Conservation (phyloP, 108 stramenopile genomes). For the Fragilaria radians region DNA sequence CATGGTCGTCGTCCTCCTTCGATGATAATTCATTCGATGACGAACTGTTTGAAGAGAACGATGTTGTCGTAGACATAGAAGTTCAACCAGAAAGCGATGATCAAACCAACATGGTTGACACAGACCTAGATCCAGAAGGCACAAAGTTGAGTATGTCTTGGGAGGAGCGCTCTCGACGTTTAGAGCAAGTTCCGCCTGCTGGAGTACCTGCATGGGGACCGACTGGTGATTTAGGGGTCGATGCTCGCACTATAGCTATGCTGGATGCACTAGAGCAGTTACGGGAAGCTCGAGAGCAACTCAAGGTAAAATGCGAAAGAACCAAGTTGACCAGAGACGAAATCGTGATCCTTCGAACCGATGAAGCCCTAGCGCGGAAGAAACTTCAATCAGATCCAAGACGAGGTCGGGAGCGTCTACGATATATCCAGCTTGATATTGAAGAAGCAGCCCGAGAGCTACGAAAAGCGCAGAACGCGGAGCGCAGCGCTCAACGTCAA, state of each 20-base stretch:
- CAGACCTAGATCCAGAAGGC: constrained; percentile 2
- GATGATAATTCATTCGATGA: constrained; percentile 25
- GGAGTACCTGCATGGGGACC: constrained; percentile 72
- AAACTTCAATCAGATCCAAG: constrained; percentile 19
- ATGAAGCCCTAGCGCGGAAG: constrained; percentile 31
- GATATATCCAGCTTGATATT: constrained; percentile 52
- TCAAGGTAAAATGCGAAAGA: constrained; percentile 40
- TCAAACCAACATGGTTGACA: background rate
- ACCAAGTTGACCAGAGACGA: constrained; percentile 54
- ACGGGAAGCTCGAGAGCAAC: constrained; percentile 29
- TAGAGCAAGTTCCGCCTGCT: constrained; percentile 71
- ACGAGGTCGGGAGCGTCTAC: constrained; percentile 26
- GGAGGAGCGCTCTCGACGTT: constrained; percentile 62
- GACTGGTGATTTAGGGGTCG: constrained; percentile 43
- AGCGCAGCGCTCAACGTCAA: constrained; percentile 37
- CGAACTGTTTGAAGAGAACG: constrained; percentile 32
- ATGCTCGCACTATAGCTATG: constrained; percentile 62
- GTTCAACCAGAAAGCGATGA: constrained; percentile 10
- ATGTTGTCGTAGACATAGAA: constrained; percentile 3
- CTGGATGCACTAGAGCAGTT: constrained; percentile 69
- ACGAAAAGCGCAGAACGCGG: constrained; percentile 45
- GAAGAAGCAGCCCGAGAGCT: constrained; percentile 58
- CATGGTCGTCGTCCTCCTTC: constrained; percentile 58
- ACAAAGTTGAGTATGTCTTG: constrained; percentile 26
- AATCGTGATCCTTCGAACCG: constrained; percentile 56